Evolutionary conservation across 768 basidiomycete genomes (phyloP), one percentile per base, ranked within the genome.

Genomic region (Termitomyces sp.): DNA sequence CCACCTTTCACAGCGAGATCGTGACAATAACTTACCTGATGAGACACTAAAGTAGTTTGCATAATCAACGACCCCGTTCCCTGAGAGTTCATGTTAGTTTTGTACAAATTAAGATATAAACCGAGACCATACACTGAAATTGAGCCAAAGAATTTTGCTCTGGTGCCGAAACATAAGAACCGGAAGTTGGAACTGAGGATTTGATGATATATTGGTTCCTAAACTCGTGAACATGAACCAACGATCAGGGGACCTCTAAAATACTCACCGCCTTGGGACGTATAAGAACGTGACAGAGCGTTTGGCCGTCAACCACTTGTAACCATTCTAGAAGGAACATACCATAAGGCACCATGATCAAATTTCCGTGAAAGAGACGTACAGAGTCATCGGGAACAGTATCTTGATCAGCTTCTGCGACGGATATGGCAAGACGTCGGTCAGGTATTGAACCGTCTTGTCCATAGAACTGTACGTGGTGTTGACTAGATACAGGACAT

Each of bases 261-360:
- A 7, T 4, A 14, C 5, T 23, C 1, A 14, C 80, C 79, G 67
- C 56, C 71, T 77, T 0, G 91, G 88, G 5, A 90, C 88, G 66
- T 94, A 95, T 16, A 95, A 72, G 17, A 87, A 74, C 0, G 89
- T 84, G 44, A 79, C 84, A 1, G 82, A 75, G 5, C 92, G 79
- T 67, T 90, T 87, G 3, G 82, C 77, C 62, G 78, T 85, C 2
- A 93, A 71, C 92, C 93, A 95, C 70, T 95, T 94, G 71, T 94
- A 89, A 61, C 87, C 88, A 63, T 92, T 92, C 83, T 90, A 4
- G 58, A 27, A 29, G 29, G n/a, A n/a, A n/a, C n/a, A n/a, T n/a
- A n/a, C n/a, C n/a, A n/a, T n/a, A n/a, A n/a, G n/a, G n/a, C n/a
- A n/a, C n/a, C n/a, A n/a, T n/a, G n/a, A n/a, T n/a, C n/a, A n/a